A percentile compares a stretch with the other conserved stretches of the same genome.
Evolutionary conservation across 441 rosid species (phyloP).

Genomic region (Melastoma candidum): DNA sequence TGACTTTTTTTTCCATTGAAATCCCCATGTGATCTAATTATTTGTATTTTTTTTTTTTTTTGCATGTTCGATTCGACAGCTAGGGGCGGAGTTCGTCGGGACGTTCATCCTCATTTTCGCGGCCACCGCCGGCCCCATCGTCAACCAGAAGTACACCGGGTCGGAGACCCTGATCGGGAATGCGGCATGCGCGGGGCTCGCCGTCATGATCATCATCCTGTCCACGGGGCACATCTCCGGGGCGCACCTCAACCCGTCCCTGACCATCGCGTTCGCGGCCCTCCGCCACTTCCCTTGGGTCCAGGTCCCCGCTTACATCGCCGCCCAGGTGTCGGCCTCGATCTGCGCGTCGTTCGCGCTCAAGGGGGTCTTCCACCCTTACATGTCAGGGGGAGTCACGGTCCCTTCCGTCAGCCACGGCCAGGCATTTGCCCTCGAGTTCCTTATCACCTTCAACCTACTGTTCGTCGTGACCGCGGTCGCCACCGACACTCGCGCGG

Average conservation of each 20-base stretch:
- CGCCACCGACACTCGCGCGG: slow-evolving; percentile 76
- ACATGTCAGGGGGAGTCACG: slow-evolving; percentile 88
- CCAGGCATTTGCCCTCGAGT: slow-evolving; percentile 72
- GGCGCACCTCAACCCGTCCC: slow-evolving; percentile 92
- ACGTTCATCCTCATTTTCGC: slow-evolving; percentile 86
- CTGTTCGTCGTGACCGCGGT: slow-evolving; percentile 65
- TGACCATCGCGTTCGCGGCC: slow-evolving; percentile 88
- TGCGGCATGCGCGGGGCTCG: slow-evolving; percentile 86
- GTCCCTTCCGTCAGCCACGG: slow-evolving; percentile 48
- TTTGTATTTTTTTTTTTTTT: too few species aligned
- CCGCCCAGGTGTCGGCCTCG: slow-evolving; percentile 85
- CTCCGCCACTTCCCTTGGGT: slow-evolving; percentile 89
- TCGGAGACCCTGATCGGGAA: slow-evolving; percentile 80
- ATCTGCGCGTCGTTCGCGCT: slow-evolving; percentile 89
- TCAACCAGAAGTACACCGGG: slow-evolving; percentile 73
- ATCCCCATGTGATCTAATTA: too few species aligned
- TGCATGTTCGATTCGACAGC: slow-evolving; percentile 23
- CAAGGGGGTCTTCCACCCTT: slow-evolving; percentile 76
- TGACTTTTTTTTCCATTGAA: too few species aligned
- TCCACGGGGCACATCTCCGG: slow-evolving; percentile 96
- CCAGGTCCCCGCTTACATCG: slow-evolving; percentile 86
- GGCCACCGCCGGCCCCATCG: slow-evolving; percentile 88
- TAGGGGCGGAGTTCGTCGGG: slow-evolving; percentile 96
- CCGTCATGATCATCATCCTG: slow-evolving; percentile 81
- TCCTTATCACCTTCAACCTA: slow-evolving; percentile 58